Evolutionary conservation across 352 stramenopile species (phyloP).

Genomic region (Phytophthora podocarpi): DNA sequence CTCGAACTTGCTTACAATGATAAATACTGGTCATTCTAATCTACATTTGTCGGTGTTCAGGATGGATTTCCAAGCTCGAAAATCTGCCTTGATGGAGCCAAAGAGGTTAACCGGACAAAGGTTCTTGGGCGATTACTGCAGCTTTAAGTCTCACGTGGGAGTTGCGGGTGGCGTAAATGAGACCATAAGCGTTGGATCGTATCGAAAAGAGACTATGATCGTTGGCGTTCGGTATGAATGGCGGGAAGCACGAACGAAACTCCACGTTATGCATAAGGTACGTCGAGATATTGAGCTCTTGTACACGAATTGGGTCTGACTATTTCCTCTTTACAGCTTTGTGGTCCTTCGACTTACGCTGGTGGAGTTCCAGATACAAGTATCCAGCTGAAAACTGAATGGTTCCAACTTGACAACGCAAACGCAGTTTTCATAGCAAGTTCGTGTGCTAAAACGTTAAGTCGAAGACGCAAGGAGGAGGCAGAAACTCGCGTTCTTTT

Average conservation of each 20-base stretch:
- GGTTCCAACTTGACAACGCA: constrained; percentile 43
- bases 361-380: no score
- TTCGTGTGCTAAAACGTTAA: constrained; percentile 44
- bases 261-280: constrained; percentile 70
- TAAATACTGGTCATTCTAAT: no score
- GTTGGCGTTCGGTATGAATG: constrained; percentile 71
- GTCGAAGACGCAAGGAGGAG: constrained; percentile 40
- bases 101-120: constrained; percentile 38
- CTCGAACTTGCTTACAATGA: no score
- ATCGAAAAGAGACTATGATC: constrained; percentile 49
- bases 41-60: no score
- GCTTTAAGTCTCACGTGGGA: constrained; percentile 65
- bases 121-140: constrained; percentile 62
- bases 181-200: constrained; percentile 2
- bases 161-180: no score
- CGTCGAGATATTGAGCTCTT: constrained; percentile 18
- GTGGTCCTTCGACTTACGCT: constrained; percentile 8
- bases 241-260: constrained; percentile 64
- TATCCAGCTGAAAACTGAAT: constrained; percentile 26
- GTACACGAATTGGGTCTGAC: no score
- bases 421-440: constrained; percentile 62
- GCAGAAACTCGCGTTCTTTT: constrained; percentile 39
- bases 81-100: constrained; percentile 54
- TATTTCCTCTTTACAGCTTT: constrained; percentile 31
- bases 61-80: constrained; percentile 57